These are phyloP conservation scores for Emergomyces orientalis DNA, from an alignment of 2,329 filamentous ascomycete genomes.

Conservation along the genomic window DNA sequence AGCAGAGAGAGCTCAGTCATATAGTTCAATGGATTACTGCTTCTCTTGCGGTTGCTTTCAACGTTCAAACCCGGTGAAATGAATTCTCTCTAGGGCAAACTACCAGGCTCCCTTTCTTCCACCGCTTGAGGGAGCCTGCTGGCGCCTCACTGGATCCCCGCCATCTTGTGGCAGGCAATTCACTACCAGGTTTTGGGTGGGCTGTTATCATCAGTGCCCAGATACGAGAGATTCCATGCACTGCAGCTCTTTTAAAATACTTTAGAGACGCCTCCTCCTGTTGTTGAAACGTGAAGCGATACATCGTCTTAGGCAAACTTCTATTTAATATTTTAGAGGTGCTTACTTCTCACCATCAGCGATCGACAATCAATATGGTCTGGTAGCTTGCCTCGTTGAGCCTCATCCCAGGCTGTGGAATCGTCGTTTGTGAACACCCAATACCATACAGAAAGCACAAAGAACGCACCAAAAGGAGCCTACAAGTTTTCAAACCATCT, in stretches of 20 bases:
- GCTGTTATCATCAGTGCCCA: neutral
- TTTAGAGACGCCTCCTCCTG: neutral
- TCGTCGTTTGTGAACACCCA: neutral
- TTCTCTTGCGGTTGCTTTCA: no score
- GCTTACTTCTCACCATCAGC: no score
- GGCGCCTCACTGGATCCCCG: neutral
- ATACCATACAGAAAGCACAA: neutral
- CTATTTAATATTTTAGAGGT: no score
- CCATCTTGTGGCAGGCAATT: neutral
- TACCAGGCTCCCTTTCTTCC: neutral
- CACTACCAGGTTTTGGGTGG: neutral
- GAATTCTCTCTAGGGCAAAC: neutral
- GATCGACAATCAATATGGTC: no score
- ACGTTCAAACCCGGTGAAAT: no score
- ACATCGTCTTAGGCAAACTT: neutral
- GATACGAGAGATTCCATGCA: neutral
- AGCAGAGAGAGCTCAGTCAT: no score
- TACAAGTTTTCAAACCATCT: no score
- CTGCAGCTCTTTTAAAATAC: neutral
- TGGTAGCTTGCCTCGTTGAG: neutral
- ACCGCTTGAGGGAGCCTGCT: no score
- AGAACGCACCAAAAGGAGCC: neutral
- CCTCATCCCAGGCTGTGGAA: neutral
- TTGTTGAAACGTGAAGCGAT: neutral
- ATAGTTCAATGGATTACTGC: no score